Base-by-base conservation (phyloP, 495 filamentous ascomycete genomes). In the Penicillium paxilli region DNA sequence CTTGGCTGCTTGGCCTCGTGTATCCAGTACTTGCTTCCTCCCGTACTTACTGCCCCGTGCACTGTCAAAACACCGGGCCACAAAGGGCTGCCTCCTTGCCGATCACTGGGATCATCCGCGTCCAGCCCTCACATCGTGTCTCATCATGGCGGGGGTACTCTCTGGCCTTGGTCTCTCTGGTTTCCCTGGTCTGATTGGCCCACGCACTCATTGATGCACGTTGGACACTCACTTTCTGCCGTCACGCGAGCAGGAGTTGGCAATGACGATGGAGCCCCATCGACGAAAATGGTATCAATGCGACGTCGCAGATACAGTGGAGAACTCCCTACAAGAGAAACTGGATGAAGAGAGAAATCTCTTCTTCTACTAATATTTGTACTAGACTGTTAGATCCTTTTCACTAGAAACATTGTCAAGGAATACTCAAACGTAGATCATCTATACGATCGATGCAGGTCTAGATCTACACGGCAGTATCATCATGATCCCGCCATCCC, bases 101-200 rank as follows among this genome's bases (percentile, higher is more conserved):
- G 49, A 51, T 51, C 49, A 20, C 5, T 16, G n/a, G 28, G 35
- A 26, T 51, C 49, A 11, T 4, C 46, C 26, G 46, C 16, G 46
- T 37, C 46, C 46, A 48, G 46, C 25, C 45, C 26, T 22, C 28
- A 37, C 44, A 26, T 33, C 46, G 9, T 3, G 46, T 48, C 46
- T 48, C 32, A 42, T 14, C 20, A 23, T 42, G 7, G 40, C 40
- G 21, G 40, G 21, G 40, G 40, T 23, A 1, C 30, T 32, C 30
- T 14, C n/a, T 12, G 30, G 8, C 17, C 19, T 21, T 42, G 19
- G 2, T 22, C n/a, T n/a, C n/a, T n/a, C n/a, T n/a, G n/a, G n/a
- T n/a, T n/a, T n/a, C n/a, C n/a, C n/a, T n/a, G n/a, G 35, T 0
- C 35, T 38, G 35, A 38, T 38, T 38, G 35, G 35, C 16, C 16